phyloP scores from a whole-genome alignment of 108 stramenopile species.

The Phaeodactylum tricornutum region DNA sequence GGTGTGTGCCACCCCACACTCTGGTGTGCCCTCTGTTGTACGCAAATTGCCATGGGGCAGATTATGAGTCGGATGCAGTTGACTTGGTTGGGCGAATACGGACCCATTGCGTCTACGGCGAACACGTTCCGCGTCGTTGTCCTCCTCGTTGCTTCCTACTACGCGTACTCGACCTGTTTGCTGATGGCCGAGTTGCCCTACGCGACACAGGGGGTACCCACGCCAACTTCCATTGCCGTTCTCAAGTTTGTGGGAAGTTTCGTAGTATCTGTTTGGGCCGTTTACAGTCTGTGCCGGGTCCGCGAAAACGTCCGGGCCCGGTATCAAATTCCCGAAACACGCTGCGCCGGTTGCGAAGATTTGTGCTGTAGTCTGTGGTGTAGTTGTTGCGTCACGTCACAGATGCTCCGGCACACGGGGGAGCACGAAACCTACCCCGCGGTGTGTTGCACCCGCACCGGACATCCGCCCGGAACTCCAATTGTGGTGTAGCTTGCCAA shows the following conservation, averaged over 20 bases:
- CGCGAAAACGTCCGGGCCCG: constrained; percentile 59
- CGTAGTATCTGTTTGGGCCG: constrained; percentile 52
- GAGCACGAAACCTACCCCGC: constrained; percentile 79
- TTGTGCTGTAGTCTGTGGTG: constrained; percentile 58
- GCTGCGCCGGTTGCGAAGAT: constrained; percentile 63
- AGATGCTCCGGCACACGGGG: constrained; percentile 77
- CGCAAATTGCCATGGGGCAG: constrained; percentile 68
- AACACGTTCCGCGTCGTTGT: constrained; percentile 62
- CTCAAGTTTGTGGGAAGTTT: constrained; percentile 44
- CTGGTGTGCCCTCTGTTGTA: constrained; percentile 60
- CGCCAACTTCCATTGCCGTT: constrained; percentile 24
- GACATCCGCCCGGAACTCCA: constrained; percentile 54
- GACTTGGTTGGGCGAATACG: constrained; percentile 69
- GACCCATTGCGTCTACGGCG: constrained; percentile 25
- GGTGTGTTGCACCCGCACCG: constrained; percentile 47
- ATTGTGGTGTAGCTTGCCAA: too few relatives aligned
- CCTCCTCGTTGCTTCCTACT: constrained; percentile 34
- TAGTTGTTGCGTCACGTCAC: constrained; percentile 66
- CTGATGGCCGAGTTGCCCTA: constrained; percentile 31
- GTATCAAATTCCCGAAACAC: constrained; percentile 67
- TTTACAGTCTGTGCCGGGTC: constrained; percentile 59
- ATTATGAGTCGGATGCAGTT: constrained; percentile 73
- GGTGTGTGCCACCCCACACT: constrained; percentile 61
- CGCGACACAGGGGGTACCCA: constrained; percentile 2
- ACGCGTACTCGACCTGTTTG: constrained; percentile 41